Base-by-base conservation (phyloP, 2,329 filamentous ascomycete species). In the Cadophora sp. region DNA sequence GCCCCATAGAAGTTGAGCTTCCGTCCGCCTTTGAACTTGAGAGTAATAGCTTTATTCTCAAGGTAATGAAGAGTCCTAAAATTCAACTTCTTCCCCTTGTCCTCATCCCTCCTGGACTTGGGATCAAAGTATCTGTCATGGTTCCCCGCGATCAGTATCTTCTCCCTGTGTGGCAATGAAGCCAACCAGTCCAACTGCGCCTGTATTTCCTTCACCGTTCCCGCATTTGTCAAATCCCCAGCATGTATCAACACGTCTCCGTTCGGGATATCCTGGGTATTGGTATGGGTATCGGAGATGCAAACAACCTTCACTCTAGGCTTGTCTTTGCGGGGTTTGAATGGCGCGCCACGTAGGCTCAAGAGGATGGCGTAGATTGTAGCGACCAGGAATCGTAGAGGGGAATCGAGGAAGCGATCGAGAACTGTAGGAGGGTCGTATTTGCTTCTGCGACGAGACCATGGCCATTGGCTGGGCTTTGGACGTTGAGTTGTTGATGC, bases 211-310 rank as follows among this genome's bases (percentile, higher is more conserved):
- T 82, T 82, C 0, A 87, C 84, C 9, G 88, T 91, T 47, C 95
- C 95, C 24, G 83, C 82, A 72, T 93, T 89, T 63, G 90, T 91
- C 74, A 97, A 83, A 80, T 98, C 95, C 45, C 95, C 95, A 1
- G 93, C 92, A 76, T 97, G 95, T 73, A 98, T 91, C 59, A 98
- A 86, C 24, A 97, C 83, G 78, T 97, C 94, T 65, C 94, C 94
- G 11, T 85, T 79, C 0, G 94, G 93, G 0, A 96, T 83, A n/a
- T 83, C 73, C 8, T 87, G 81, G 11, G 83, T 83, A 50, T 85
- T 83, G 67, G 87, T 88, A 80, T 97, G 95, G 0, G 95, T 97
- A 80, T 97, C 95, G 11, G 93, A 95, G 70, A 97, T 88, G 80
- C 93, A 97, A 70, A 97, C 92, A 30, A 97, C 85, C 67, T 89